Evolutionary conservation across 2,329 filamentous ascomycete genomes (phyloP).

Genomic region (Xylaria sp.): DNA sequence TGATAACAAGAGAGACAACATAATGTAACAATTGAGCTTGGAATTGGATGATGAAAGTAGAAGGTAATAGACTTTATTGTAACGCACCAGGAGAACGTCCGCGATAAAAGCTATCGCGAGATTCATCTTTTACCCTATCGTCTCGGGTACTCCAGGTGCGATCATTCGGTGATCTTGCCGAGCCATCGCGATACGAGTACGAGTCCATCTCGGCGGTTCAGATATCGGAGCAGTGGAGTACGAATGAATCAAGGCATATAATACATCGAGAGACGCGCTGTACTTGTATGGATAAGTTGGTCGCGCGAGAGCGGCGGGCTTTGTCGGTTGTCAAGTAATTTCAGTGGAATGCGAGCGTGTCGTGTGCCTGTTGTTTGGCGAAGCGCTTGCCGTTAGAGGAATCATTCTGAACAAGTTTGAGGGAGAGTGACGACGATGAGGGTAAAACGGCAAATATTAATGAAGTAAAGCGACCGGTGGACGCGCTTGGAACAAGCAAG

Average conservation of each 20-base stretch:
- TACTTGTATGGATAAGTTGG: conserved; percentile 39
- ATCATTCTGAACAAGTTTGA: conserved; percentile 55
- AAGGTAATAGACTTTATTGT: conserved; percentile 15
- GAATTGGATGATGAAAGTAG: conserved; percentile 39
- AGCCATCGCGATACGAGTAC: conserved; percentile 64
- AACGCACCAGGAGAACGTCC: conserved; percentile 76
- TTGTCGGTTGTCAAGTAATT: conserved; percentile 45
- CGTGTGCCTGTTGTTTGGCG: conserved; percentile 60
- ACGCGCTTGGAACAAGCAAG: conserved; percentile 46
- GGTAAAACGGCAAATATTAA: conserved; percentile 37
- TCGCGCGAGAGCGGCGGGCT: conserved; percentile 37
- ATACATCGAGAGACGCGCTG: conserved; percentile 22
- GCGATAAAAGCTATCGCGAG: conserved; percentile 70
- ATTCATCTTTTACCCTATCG: conserved; percentile 63
- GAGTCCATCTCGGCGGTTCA: conserved; percentile 60
- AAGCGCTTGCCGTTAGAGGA: conserved; percentile 67
- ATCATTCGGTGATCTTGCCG: conserved; percentile 64
- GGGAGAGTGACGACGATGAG: conserved; percentile 36
- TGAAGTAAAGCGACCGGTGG: conserved; percentile 39
- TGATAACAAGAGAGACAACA: not conserved
- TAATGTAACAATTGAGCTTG: not conserved
- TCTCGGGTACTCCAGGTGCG: conserved; percentile 64
- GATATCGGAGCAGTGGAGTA: conserved; percentile 12
- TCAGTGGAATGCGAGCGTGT: conserved; percentile 39
- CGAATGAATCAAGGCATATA: conserved; percentile 2